Base-by-base conservation (phyloP, 352 stramenopile species). In the Pythium apleroticum region DNA sequence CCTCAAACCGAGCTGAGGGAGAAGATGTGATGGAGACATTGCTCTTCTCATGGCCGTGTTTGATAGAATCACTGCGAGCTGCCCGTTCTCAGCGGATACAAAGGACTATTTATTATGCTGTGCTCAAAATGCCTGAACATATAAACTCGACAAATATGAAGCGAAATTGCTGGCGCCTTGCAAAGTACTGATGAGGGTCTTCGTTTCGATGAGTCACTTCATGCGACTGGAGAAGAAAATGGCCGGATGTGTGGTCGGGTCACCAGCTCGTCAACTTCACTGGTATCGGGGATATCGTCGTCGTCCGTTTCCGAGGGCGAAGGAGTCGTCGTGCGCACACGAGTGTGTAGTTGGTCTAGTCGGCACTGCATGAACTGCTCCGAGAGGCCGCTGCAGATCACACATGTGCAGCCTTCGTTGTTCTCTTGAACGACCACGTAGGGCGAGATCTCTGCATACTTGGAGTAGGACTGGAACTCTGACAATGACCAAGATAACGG, bases 371-470 rank as follows among this genome's bases (percentile, higher is more conserved):
- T 39, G 19, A 69, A 65, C 46, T 66, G 56, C 9, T 74, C 70
- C 2, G 78, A 49, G 20, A 84, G 46, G 0, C 81, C 81, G 24
- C 68, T 69, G 68, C 81, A 91, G 64, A 91, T 88, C 64, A 91
- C 71, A 52, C 81, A 91, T 22, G 60, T 53, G 53, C 81, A 91
- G 11, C 59, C 62, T 15, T 66, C 68, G 2, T 81, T 78, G 57
- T 82, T 77, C 58, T 86, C 77, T 55, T 89, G 80, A 46, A 82
- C 63, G 22, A 91, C 76, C 25, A 89, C 73, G 59, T 89, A 91
- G 20, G 81, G 81, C 41, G 81, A 88, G 52, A 84, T 70, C 41
- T 86, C 72, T 33, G 81, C 76, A 61, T 91, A 89, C 35, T 86
- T 80, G 33, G 73, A 75, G 69, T 83, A 89, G 28, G 76, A 81